These are phyloP conservation scores for Spencermartinsiella europaea DNA, from an alignment of 805 yeast species.

Conservation along the genomic window DNA sequence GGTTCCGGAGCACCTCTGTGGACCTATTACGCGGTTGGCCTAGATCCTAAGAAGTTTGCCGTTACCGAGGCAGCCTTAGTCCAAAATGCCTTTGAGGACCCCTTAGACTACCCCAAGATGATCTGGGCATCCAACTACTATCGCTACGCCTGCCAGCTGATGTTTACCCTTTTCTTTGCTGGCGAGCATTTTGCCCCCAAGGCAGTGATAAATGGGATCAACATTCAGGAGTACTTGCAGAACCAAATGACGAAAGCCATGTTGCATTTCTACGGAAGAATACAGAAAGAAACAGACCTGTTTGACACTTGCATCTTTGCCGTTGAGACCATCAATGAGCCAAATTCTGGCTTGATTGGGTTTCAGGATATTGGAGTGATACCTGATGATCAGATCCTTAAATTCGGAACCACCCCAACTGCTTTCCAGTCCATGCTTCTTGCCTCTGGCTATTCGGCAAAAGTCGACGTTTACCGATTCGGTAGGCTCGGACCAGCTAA, in stretches of 20 bases:
- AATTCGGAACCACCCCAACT: constrained; percentile 80
- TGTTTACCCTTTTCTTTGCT: constrained; percentile 83
- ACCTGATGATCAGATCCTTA: constrained; percentile 57
- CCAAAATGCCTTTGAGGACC: constrained; percentile 49
- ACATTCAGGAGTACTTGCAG: constrained; percentile 75
- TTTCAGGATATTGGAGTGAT: constrained; percentile 46
- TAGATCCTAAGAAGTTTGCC: constrained; percentile 64
- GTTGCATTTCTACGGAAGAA: constrained; percentile 40
- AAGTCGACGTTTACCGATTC: constrained; percentile 65
- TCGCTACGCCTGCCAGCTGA: constrained; percentile 67
- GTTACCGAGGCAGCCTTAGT: constrained; percentile 74
- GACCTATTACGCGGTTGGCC: constrained; percentile 88
- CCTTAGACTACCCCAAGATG: constrained; percentile 76
- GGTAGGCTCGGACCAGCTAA: constrained; percentile 73
- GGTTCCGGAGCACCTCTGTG: constrained; percentile 94
- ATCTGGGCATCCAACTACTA: constrained; percentile 85
- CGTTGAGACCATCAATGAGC: constrained; percentile 80
- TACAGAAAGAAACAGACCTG: constrained; percentile 40
- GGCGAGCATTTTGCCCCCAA: constrained; percentile 75
- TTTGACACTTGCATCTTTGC: constrained; percentile 51
- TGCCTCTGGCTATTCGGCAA: constrained; percentile 71
- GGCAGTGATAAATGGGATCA: constrained; percentile 60
- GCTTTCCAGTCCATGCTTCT: constrained; percentile 65
- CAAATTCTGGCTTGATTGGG: constrained; percentile 71
- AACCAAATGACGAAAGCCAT: constrained; percentile 53